Conservation (phyloP, 257 asterid species). For the Henckelia pumila region DNA sequence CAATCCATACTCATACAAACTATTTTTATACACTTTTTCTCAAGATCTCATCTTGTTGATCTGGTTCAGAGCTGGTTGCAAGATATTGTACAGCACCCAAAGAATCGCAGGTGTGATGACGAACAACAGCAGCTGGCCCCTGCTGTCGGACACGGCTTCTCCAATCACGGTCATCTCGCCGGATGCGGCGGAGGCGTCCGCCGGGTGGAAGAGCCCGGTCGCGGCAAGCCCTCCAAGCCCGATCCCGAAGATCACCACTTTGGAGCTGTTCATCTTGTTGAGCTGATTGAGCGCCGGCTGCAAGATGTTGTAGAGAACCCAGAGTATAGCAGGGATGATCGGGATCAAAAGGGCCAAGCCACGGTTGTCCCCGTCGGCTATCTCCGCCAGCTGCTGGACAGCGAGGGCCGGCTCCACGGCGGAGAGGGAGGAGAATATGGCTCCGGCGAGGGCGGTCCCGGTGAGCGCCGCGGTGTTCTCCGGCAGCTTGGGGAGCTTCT, state of each 20-base stretch:
- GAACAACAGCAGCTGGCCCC: conserved; percentile 46
- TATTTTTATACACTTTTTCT: conserved; percentile 7
- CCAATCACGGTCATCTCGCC: conserved; percentile 34
- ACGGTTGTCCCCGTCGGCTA: conserved; percentile 51
- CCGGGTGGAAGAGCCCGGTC: conserved; percentile 29
- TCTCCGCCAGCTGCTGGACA: conserved; percentile 43
- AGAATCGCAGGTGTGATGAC: conserved; percentile 45
- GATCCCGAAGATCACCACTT: conserved; percentile 40
- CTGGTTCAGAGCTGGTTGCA: conserved; percentile 57
- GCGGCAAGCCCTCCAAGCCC: conserved; percentile 44
- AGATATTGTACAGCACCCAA: conserved; percentile 52
- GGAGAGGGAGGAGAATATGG: conserved; percentile 42
- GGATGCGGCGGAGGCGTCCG: conserved; percentile 40
- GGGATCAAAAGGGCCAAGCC: conserved; percentile 46
- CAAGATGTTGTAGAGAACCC: conserved; percentile 59
- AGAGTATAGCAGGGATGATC: conserved; percentile 42
- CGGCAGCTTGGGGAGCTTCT: conserved; percentile 37
- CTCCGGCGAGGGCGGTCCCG: conserved; percentile 42
- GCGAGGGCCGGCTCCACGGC: conserved; percentile 45
- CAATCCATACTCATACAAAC: conserved; percentile 20
- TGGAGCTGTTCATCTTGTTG: conserved; percentile 40
- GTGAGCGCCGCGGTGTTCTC: conserved; percentile 17
- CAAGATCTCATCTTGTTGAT: conserved; percentile 53
- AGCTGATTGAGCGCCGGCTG: conserved; percentile 53
- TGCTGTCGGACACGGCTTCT: conserved; percentile 37